Percentiles rank a stretch among this genome's conserved stretches.
phyloP scores from a whole-genome alignment of 2,329 filamentous ascomycete genomes.

The Xylariaceae sp. region DNA sequence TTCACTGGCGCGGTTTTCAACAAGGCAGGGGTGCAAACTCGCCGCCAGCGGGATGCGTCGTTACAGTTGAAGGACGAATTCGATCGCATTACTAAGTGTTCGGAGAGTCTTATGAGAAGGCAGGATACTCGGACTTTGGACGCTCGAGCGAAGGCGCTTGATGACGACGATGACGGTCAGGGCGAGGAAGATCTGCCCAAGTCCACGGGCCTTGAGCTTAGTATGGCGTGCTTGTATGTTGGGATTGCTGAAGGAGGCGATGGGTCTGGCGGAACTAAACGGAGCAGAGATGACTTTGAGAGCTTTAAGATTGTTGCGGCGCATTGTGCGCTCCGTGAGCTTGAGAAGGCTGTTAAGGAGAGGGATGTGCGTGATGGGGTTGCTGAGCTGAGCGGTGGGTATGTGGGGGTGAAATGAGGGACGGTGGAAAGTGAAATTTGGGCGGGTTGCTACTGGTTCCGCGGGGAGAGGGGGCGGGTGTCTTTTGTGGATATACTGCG shows the following conservation, averaged over 20 bases:
- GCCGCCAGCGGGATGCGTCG: slow-evolving; percentile 49
- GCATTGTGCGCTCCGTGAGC: slow-evolving; percentile 27
- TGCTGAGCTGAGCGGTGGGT: slow-evolving; percentile 14
- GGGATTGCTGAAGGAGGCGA: slow-evolving; percentile 6
- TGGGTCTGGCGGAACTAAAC: background rate
- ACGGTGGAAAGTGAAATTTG: background rate
- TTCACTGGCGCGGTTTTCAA: slow-evolving; percentile 56
- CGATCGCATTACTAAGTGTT: slow-evolving; percentile 42
- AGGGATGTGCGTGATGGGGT: slow-evolving; percentile 14
- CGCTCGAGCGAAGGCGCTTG: slow-evolving; percentile 6
- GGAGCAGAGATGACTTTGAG: slow-evolving; percentile 18
- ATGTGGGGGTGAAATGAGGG: slow-evolving; percentile 12
- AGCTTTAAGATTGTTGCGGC: slow-evolving; percentile 31
- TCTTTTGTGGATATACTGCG: too few relatives aligned
- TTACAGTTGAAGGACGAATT: slow-evolving; percentile 50
- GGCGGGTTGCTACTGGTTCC: too few relatives aligned
- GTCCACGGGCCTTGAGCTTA: slow-evolving; percentile 24
- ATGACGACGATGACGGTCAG: slow-evolving; percentile 3
- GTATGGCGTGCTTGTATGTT: slow-evolving; percentile 28
- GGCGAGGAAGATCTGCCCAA: background rate
- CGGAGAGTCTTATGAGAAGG: slow-evolving; percentile 35
- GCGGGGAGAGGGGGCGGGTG: too few relatives aligned
- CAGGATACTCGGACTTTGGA: slow-evolving; percentile 9
- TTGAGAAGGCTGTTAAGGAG: slow-evolving; percentile 22
- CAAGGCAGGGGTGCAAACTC: slow-evolving; percentile 44